These are phyloP conservation scores for Starmerella bombi DNA, from an alignment of 805 yeast genomes.

Conservation along the genomic window DNA sequence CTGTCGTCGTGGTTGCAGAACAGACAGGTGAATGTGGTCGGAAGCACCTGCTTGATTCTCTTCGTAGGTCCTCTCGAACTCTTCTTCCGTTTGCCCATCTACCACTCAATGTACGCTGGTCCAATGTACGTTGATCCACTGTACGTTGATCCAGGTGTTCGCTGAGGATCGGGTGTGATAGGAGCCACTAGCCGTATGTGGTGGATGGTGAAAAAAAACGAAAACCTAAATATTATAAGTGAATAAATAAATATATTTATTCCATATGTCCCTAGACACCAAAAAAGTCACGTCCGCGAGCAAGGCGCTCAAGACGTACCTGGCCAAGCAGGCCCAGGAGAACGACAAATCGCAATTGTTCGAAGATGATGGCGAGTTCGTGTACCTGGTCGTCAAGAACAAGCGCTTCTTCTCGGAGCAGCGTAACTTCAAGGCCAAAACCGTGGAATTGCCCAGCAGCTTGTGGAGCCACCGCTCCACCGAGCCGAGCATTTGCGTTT, in stretches of 20 bases:
- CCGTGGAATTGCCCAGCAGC: constrained; percentile 34
- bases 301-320: constrained; percentile 51
- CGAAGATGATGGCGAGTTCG: constrained; percentile 39
- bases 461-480: constrained; percentile 33
- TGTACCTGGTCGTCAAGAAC: constrained; percentile 51
- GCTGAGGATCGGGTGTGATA: background rate
- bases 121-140: too few relatives aligned
- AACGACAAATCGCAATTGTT: constrained; percentile 35
- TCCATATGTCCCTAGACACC: constrained; percentile 16
- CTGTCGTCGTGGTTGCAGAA: constrained; percentile 94
- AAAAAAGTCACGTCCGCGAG: constrained; percentile 27
- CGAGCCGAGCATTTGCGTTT: constrained; percentile 42
- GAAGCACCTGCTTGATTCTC: constrained; percentile 64
- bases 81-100: constrained; percentile 68
- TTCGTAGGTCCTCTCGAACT: constrained; percentile 71
- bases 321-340: constrained; percentile 27
- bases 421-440: constrained; percentile 34
- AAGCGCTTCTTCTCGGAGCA: constrained; percentile 52
- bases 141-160: too few relatives aligned
- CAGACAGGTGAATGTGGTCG: constrained; percentile 74
- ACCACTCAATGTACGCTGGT: background rate
- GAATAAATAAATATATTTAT: constrained; percentile 4
- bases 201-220: background rate
- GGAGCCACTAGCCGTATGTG: background rate
- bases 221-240: background rate